Evolutionary conservation across 148 eudicot genomes (phyloP).

Genomic region (Camellia granthamiana): DNA sequence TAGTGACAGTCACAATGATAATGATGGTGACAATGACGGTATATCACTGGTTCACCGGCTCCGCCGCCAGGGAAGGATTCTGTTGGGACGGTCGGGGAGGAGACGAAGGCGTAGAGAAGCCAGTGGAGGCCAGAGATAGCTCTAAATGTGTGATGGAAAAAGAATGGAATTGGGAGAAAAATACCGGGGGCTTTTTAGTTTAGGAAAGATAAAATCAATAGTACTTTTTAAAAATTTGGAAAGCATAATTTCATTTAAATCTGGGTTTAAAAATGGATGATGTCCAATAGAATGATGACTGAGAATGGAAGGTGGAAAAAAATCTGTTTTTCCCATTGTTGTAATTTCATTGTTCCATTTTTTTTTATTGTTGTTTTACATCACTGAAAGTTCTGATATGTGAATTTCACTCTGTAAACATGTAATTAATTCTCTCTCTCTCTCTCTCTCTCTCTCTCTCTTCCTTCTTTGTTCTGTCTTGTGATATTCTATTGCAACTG

Average conservation of each 20-base stretch:
- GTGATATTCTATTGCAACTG: too few species aligned
- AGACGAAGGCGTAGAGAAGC: constrained; percentile 41
- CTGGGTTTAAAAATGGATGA: neutral
- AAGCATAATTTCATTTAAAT: neutral
- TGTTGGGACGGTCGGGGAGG: constrained; percentile 44
- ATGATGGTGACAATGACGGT: constrained; percentile 20
- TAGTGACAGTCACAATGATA: constrained; percentile 10
- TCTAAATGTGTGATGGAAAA: neutral
- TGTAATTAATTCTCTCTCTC: neutral
- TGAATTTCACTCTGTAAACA: constrained; percentile 13
- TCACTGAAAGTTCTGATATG: constrained; percentile 1
- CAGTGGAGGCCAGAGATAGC: constrained; percentile 14
- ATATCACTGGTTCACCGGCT: constrained; percentile 30
- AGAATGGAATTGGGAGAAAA: neutral
- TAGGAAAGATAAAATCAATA: neutral
- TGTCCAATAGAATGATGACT: constrained; percentile 11
- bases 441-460: too few species aligned
- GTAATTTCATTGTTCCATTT: constrained; percentile 10
- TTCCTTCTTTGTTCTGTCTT: too few species aligned
- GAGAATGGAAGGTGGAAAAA: constrained; percentile 13
- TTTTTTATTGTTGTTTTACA: neutral
- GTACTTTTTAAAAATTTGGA: neutral
- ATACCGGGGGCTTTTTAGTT: neutral
- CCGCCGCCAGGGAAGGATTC: constrained; percentile 33
- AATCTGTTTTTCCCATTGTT: constrained; percentile 1